These are phyloP conservation scores for Catunica adiposa DNA, from an alignment of 2,329 filamentous ascomycete species.

Conservation along the genomic window DNA sequence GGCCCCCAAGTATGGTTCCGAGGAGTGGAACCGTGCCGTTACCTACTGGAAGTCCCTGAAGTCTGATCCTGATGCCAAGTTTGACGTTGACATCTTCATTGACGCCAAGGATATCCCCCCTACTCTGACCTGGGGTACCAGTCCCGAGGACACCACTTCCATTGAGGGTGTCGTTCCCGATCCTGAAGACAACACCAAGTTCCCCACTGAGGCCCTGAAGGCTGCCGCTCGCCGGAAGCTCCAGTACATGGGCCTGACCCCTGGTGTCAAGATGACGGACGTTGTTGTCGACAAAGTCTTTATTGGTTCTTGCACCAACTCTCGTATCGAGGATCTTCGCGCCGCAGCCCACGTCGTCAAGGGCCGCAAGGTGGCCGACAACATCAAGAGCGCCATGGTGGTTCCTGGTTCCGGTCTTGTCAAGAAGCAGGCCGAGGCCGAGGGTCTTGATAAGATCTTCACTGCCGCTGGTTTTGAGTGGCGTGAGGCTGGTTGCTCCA, in stretches of 20 bases:
- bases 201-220: constrained; percentile 65
- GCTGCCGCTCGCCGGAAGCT: constrained; percentile 62
- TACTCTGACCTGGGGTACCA: constrained; percentile 93
- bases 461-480: constrained; percentile 86
- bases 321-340: constrained; percentile 86
- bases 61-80: constrained; percentile 77
- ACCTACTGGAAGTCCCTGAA: constrained; percentile 76
- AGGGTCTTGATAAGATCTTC: constrained; percentile 90
- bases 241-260: constrained; percentile 86
- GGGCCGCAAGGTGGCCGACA: constrained; percentile 70
- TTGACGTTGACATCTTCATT: constrained; percentile 76
- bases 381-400: constrained; percentile 88
- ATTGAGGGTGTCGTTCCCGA: constrained; percentile 85
- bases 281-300: constrained; percentile 89
- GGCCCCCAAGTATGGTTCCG: constrained; percentile 66
- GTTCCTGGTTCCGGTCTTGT: constrained; percentile 91
- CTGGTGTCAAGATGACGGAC: constrained; percentile 84
- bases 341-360: constrained; percentile 74
- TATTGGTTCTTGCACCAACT: constrained; percentile 95
- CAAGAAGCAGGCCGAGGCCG: constrained; percentile 77
- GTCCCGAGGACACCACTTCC: constrained; percentile 86
- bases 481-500: constrained; percentile 95
- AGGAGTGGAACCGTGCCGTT: constrained; percentile 78
- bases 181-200: constrained; percentile 50
- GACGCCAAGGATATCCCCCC: constrained; percentile 86